Base-by-base conservation (phyloP, 768 basidiomycete genomes). In the Pleurotus sapidus region DNA sequence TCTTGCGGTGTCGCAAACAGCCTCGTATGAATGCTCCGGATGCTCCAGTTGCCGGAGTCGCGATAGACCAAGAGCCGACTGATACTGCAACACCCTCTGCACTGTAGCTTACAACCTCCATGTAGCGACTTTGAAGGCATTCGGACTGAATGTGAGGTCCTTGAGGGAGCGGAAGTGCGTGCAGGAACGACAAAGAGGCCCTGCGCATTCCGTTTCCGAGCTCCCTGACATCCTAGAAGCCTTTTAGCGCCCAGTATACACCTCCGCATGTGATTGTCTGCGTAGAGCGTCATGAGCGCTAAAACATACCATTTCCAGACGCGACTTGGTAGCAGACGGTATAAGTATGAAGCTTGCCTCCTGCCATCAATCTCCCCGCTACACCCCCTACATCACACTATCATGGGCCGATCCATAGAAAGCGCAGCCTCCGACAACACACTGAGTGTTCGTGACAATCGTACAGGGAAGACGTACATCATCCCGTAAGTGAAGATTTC, bases 371-470 rank as follows among this genome's bases (percentile, higher is more conserved):
- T 20, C 18, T 43, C 17, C 23, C 40, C 23, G 8, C 43, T 14
- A 20, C 39, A 45, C 43, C 37, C 18, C 54, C 24, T 8, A 15
- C 37, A 23, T n/a, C 55, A 18, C 23, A 57, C 48, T 24, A 54
- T 39, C 39, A 61, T 61, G 57, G 57, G 53, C 8, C 54, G 61
- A 55, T 47, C 47, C 50, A 23, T 50, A 12, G 42, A 54, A 58
- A 12, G 11, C 7, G 23, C n/a, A 25, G 20, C 49, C 7, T 18
- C 25, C 25, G 46, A 56, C 39, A 54, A 61, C 6, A 23, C 53
- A 15, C 76, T 94, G 47, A 88, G 86, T 5, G 84, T 95, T 64
- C 74, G 73, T 57, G 93, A 95, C 74, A 92, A 95, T 69, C 85
- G 93, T 57, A 95, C 93, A 2, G 91, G 91, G 25, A 89, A 87